Evolutionary conservation across 176 grass and related monocot genomes (phyloP), one percentile per base, ranked within the genome.

Genomic region (Musa troglodytarum): DNA sequence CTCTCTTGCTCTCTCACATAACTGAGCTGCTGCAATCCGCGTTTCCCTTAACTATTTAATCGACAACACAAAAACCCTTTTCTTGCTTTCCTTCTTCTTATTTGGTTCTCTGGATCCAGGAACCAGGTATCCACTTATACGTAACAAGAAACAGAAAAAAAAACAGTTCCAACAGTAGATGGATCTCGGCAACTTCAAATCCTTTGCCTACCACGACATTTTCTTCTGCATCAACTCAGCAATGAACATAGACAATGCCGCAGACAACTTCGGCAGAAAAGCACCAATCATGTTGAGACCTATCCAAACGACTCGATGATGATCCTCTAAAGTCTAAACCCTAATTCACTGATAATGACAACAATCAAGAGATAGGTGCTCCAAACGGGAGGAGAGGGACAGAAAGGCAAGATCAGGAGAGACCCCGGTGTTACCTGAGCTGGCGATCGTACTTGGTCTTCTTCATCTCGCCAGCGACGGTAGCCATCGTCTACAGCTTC

Each of bases 391-490:
- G 3, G 8, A 25, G 11, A 6, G 9, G 1, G 68, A 26, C 19
- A 69, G n/a, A 14, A 34, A 52, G 28, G 24, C 58, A 1, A 79
- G 61, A 43, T 13, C 50, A 23, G 49, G n/a, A 12, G 14, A 9
- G 65, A 1, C 26, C 24, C 43, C 10, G 53, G 74, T 21, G 51
- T 77, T 85, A 92, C 86, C 86, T 92, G 73, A 92, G 86, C 78
- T 92, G 86, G 64, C 90, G 81, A 57, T 92, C 90, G 77, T 92
- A 92, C 84, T 92, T 92, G 78, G 84, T 89, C 79, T 87, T 92
- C 79, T 87, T 92, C 57, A 84, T 76, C 73, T 92, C 90, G 3
- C 70, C 89, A 16, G 63, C 68, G 50, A 72, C 78, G 13, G 80
- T 73, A 21, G 88, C 75, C 90, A 92, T 92, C 81, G 82, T 78